phyloP scores from a whole-genome alignment of 768 basidiomycete genomes.

The Leccinum barrowsii region DNA sequence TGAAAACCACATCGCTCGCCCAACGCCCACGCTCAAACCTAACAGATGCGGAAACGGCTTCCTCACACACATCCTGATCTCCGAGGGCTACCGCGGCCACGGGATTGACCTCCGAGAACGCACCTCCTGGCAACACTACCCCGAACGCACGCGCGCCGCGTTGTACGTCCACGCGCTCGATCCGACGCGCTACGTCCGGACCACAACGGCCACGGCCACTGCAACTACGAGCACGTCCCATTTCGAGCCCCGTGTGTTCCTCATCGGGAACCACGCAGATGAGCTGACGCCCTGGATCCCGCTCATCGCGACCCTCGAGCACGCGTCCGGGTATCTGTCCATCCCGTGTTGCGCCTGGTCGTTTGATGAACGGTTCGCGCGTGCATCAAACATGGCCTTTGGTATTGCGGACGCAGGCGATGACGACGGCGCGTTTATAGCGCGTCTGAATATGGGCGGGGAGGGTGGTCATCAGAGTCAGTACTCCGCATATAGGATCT shows the following conservation, averaged over 20 bases:
- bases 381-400: conserved; percentile 34
- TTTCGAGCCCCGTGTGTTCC: conserved; percentile 53
- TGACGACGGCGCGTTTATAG: conserved; percentile 33
- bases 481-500: conserved; percentile 83
- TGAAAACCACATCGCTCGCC: not conserved
- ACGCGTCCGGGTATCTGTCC: conserved; percentile 65
- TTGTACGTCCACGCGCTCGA: conserved; percentile 73
- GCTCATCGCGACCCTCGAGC: conserved; percentile 62
- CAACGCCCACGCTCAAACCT: not conserved
- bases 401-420: conserved; percentile 21
- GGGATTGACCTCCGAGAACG: conserved; percentile 88
- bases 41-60: conserved; percentile 80
- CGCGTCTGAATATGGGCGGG: conserved; percentile 56
- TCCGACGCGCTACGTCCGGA: conserved; percentile 36
- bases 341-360: conserved; percentile 93
- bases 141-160: conserved; percentile 51
- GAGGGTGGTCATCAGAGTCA: conserved; percentile 60
- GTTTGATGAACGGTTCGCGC: conserved; percentile 65
- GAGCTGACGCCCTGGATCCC: conserved; percentile 96
- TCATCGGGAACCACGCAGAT: conserved; percentile 95
- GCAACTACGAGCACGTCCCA: conserved; percentile 14
- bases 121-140: conserved; percentile 80
- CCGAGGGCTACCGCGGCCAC: conserved; percentile 80
- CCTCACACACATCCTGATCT: conserved; percentile 78
- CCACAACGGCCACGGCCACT: not conserved